Conservation (phyloP, 139 green algal species). For the Haematococcus sp. region DNA sequence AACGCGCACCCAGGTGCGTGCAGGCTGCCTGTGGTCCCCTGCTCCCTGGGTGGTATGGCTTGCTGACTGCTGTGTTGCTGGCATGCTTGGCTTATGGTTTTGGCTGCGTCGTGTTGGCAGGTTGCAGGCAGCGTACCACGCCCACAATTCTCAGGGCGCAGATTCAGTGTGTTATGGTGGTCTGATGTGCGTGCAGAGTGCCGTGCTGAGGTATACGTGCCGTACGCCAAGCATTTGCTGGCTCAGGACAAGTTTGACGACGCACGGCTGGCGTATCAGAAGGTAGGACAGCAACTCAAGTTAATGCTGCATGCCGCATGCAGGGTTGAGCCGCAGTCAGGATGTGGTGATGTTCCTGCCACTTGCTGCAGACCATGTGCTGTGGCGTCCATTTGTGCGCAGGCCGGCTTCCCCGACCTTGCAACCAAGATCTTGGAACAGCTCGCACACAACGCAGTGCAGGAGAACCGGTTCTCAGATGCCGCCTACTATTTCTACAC, state of each 20-base stretch:
- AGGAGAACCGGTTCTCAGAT: constrained; percentile 57
- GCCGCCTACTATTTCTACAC: constrained; percentile 64
- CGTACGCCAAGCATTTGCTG: constrained; percentile 67
- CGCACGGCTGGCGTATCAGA: constrained; percentile 37
- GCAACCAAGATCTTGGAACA: constrained; percentile 61
- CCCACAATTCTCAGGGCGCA: too few relatives aligned
- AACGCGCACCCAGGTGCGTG: constrained; percentile 41
- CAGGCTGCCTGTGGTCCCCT: neutral
- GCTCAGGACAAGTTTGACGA: constrained; percentile 50
- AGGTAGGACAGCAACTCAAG: constrained; percentile 18
- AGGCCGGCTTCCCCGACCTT: constrained; percentile 39
- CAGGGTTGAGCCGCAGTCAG: neutral
- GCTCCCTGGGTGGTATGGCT: neutral
- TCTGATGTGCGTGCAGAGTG: constrained; percentile 12
- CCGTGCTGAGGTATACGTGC: constrained; percentile 45
- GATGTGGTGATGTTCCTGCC: neutral
- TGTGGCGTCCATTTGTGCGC: neutral
- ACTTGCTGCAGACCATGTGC: neutral
- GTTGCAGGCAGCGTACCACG: too few relatives aligned
- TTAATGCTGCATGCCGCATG: neutral
- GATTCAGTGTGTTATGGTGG: too few relatives aligned
- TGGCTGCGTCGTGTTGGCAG: too few relatives aligned
- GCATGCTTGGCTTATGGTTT: too few relatives aligned
- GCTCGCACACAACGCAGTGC: constrained; percentile 62
- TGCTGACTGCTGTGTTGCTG: neutral